Conservation (phyloP, 805 yeast species). For the Candida xiaguanensis region DNA sequence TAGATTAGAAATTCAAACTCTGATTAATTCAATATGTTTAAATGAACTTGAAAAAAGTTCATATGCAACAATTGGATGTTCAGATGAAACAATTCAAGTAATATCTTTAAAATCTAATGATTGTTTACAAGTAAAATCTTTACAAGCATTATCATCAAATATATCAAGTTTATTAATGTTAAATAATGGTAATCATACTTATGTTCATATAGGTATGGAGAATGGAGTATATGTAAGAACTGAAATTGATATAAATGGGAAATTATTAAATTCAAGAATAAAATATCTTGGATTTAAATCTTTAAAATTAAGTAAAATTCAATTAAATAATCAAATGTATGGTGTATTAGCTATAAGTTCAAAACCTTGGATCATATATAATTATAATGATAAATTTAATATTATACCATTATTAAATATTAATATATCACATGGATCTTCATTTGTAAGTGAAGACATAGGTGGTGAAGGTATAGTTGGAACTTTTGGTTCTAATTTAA, state of each 20-base stretch:
- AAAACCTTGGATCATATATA: conserved; percentile 52
- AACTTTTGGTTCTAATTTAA: conserved; percentile 46
- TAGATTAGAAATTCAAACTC: conserved; percentile 49
- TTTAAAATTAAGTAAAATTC: conserved; percentile 45
- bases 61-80: conserved; percentile 66
- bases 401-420: conserved; percentile 47
- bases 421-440: conserved; percentile 42
- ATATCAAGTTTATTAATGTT: conserved; percentile 25
- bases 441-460: conserved; percentile 61
- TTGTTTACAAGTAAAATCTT: conserved; percentile 56
- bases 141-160: conserved; percentile 62
- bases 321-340: conserved; percentile 15
- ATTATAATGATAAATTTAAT: conserved; percentile 31
- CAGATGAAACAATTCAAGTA: conserved; percentile 67
- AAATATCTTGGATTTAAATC: conserved; percentile 72
- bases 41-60: conserved; percentile 45
- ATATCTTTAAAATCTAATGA: conserved; percentile 57
- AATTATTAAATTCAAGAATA: conserved; percentile 55
- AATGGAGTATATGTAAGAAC: conserved; percentile 78
- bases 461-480: conserved; percentile 64
- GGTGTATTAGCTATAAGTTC: conserved; percentile 50
- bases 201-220: conserved; percentile 74
- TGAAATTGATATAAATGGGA: conserved; percentile 58
- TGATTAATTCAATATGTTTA: conserved; percentile 44
- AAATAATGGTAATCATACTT: conserved; percentile 16